Conservation (phyloP, 495 filamentous ascomycete genomes). For the Penicillium argentinense region DNA sequence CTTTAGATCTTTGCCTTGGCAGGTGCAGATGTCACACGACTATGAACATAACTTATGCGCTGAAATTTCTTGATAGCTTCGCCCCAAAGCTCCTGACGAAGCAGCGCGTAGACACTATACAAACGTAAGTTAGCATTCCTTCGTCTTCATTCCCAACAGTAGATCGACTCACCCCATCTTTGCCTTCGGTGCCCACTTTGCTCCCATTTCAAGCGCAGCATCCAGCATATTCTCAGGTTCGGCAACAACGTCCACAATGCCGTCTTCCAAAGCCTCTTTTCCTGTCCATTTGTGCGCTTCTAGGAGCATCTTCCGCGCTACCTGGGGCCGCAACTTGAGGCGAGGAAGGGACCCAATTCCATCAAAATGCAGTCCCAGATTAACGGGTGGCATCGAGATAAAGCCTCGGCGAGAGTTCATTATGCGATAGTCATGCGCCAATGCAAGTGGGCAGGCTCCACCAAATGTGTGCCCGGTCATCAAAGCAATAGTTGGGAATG, state of each 20-base stretch:
- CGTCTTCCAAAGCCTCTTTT: slow-evolving; percentile 46
- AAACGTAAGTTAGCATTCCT: too few relatives aligned
- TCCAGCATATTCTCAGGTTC: slow-evolving; percentile 48
- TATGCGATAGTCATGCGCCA: slow-evolving; percentile 51
- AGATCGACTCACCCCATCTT: slow-evolving; percentile 48
- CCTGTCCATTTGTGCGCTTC: slow-evolving; percentile 54
- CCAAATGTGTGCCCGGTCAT: slow-evolving; percentile 54
- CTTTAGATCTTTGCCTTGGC: slow-evolving; percentile 36
- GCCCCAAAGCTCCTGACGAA: slow-evolving; percentile 51
- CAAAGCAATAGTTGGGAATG: slow-evolving; percentile 51
- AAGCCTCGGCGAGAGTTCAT: slow-evolving; percentile 53
- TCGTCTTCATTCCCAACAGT: too few relatives aligned
- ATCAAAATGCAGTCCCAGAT: slow-evolving; percentile 51
- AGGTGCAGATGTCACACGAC: slow-evolving; percentile 27
- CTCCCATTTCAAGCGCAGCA: slow-evolving; percentile 38
- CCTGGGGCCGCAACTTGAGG: slow-evolving; percentile 45
- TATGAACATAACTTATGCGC: slow-evolving; percentile 52
- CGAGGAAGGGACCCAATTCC: slow-evolving; percentile 50
- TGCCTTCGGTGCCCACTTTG: slow-evolving; percentile 44
- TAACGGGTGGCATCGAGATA: slow-evolving; percentile 49
- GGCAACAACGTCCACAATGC: slow-evolving; percentile 48
- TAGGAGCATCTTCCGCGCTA: slow-evolving; percentile 52
- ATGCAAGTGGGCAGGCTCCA: slow-evolving; percentile 46
- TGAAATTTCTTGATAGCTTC: slow-evolving; percentile 48
- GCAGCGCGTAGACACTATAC: slow-evolving; percentile 46